A percentile compares a stretch with the other conserved stretches of the same genome.
Evolutionary conservation across 2,329 filamentous ascomycete genomes (phyloP).

Genomic region (Stachybotrys echinatus): DNA sequence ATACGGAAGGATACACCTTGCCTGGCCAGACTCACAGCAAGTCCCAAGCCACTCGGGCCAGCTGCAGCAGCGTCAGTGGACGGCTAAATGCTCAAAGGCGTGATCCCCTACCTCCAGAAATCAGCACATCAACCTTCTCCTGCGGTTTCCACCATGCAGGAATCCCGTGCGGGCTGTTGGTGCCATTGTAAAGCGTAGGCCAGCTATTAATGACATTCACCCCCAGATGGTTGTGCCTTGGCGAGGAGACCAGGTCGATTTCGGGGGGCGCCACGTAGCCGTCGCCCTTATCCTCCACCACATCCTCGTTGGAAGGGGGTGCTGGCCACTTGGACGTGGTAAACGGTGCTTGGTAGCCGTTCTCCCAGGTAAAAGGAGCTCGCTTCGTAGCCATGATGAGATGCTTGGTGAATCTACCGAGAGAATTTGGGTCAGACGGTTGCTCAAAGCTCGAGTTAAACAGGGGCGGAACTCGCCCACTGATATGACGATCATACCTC

Average conservation of each 20-base stretch:
- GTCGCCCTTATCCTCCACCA: slow-evolving; percentile 5
- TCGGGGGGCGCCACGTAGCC: slow-evolving; percentile 16
- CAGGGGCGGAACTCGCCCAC: not conserved
- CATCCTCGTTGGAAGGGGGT: not conserved
- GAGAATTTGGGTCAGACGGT: too few species aligned
- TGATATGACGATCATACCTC: not conserved
- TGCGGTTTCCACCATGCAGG: slow-evolving; percentile 19
- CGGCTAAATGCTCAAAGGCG: not conserved
- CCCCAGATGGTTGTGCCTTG: slow-evolving; percentile 17
- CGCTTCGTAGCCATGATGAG: slow-evolving; percentile 11
- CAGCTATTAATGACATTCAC: slow-evolving; percentile 20
- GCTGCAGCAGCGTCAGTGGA: slow-evolving; percentile 10
- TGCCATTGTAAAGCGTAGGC: slow-evolving; percentile 22
- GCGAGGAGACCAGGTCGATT: slow-evolving; percentile 16
- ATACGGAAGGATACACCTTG: slow-evolving; percentile 28
- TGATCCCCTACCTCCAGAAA: slow-evolving; percentile 20
- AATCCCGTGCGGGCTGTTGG: slow-evolving; percentile 18
- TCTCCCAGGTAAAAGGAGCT: slow-evolving; percentile 14
- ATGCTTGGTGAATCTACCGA: not conserved
- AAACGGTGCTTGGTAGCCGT: slow-evolving; percentile 12
- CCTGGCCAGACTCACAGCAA: slow-evolving; percentile 22
- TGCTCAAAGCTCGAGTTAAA: not conserved
- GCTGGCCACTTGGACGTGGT: not conserved
- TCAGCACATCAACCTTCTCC: slow-evolving; percentile 25
- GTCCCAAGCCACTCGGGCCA: slow-evolving; percentile 23